Evolutionary conservation across 2,329 filamentous ascomycete species (phyloP).

Genomic region (Beauveria rudraprayagi): DNA sequence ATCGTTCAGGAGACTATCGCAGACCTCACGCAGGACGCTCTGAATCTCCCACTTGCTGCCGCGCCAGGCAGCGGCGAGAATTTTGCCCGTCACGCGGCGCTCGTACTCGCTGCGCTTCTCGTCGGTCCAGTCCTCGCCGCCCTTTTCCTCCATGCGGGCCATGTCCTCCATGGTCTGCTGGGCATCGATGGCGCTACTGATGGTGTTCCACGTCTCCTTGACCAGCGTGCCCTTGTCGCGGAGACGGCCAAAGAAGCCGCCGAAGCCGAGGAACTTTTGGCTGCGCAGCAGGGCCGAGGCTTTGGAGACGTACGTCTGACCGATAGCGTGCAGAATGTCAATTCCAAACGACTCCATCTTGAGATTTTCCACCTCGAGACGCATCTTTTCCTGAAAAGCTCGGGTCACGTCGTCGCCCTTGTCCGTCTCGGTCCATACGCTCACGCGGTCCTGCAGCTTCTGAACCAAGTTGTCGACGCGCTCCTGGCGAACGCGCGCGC

Average conservation of each 20-base stretch:
- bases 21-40: constrained; percentile 88
- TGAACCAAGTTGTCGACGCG: constrained; percentile 75
- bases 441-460: constrained; percentile 84
- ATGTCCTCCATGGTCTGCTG: constrained; percentile 99
- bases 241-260: constrained; percentile 85
- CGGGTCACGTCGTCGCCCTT: constrained; percentile 75
- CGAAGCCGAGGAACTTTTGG: constrained; percentile 94
- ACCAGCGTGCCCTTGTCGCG: constrained; percentile 95
- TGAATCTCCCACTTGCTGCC: constrained; percentile 98
- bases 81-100: constrained; percentile 93
- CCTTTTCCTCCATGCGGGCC: constrained; percentile 89
- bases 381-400: constrained; percentile 90
- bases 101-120: constrained; percentile 96
- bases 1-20: constrained; percentile 75
- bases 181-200: constrained; percentile 90
- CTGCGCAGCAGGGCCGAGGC: constrained; percentile 81
- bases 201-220: constrained; percentile 98
- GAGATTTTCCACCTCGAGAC: constrained; percentile 90
- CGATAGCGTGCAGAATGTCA: constrained; percentile 92
- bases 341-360: constrained; percentile 99
- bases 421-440: constrained; percentile 95
- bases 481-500: constrained; percentile 75
- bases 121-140: constrained; percentile 96
- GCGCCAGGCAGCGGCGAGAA: constrained; percentile 90
- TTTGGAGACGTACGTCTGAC: constrained; percentile 82